These are phyloP conservation scores for Blastocystis sp. DNA, from an alignment of 352 stramenopile species.

Conservation along the genomic window DNA sequence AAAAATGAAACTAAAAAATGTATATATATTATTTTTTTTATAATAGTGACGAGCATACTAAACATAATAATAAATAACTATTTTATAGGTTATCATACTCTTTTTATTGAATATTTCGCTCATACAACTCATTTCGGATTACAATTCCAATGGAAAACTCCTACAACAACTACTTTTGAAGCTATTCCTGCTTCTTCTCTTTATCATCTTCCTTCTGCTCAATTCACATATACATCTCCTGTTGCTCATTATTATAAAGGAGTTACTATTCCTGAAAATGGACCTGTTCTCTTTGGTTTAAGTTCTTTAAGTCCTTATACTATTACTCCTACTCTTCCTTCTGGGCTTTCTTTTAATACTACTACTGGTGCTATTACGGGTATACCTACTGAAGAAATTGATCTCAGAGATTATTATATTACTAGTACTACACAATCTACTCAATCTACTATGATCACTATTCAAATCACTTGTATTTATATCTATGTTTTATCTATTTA, in stretches of 20 bases:
- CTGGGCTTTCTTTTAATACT: background rate
- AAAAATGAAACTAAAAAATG: no score
- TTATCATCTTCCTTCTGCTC: background rate
- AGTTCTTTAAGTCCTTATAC: background rate
- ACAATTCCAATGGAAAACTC: slow-evolving; percentile 14
- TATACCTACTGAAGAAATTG: background rate
- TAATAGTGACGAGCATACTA: no score
- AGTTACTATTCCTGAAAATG: background rate
- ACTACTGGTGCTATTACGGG: background rate
- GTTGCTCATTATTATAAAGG: background rate
- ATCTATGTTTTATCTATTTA: no score
- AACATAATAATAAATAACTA: no score
- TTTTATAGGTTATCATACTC: slow-evolving; percentile 29
- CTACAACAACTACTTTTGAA: background rate
- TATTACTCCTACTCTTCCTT: slow-evolving; percentile 1
- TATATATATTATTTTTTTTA: no score
- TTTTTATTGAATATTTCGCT: slow-evolving; percentile 28
- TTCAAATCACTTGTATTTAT: no score
- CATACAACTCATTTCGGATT: slow-evolving; percentile 6
- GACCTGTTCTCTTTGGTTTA: background rate
- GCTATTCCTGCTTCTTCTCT: background rate
- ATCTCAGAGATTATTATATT: slow-evolving; percentile 5
- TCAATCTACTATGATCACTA: no score
- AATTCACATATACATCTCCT: slow-evolving; percentile 1
- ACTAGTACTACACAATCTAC: slow-evolving; percentile 2